Base-by-base conservation (phyloP, 306 rosid species). In the Spatholobus suberectus region DNA sequence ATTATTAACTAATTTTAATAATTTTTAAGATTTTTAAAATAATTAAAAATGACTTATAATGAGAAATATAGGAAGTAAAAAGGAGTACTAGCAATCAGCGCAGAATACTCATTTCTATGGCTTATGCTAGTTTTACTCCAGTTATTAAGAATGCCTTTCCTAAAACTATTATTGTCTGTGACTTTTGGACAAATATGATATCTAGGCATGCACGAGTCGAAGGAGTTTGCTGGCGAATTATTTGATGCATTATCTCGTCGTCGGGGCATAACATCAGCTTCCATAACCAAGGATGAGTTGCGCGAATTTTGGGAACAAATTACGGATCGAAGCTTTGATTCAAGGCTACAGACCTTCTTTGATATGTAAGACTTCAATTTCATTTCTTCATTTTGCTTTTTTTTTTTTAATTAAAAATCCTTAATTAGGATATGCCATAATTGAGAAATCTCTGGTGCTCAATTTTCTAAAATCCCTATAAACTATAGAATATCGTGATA, bases 241-340 rank as follows among this genome's bases (percentile, higher is more conserved):
- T 95, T 90, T 43, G 97, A 90, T 35, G 97, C 99, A 70, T 85
- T 95, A 68, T 88, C 98, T 82, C 91, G 97, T 34, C 88, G 99
- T 14, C 84, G 92, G 70, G 94, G 97, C 55, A 90, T 92, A 76
- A 81, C 91, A 51, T 78, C 94, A 3, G 78, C 71, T 78, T 89
- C 93, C 63, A 84, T 93, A 81, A 92, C 82, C 8, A 92, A 87
- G 55, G 89, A 67, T 43, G 89, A 95, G 74, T 46, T 95, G 44
- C 91, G 83, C 1, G 94, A 84, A 79, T 95, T 93, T 29, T 95
- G 98, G 99, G 99, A 93, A 37, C 98, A 95, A 46, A 93, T 95
- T 68, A 74, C 93, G 0, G 98, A 95, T 71, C 88, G 86, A 63
- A 93, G 97, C 81, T 95, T 95, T 73, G 97, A 95, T 75, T 89